phyloP scores from a whole-genome alignment of 1,284 basidiomycete species.

The Irpex sp. region DNA sequence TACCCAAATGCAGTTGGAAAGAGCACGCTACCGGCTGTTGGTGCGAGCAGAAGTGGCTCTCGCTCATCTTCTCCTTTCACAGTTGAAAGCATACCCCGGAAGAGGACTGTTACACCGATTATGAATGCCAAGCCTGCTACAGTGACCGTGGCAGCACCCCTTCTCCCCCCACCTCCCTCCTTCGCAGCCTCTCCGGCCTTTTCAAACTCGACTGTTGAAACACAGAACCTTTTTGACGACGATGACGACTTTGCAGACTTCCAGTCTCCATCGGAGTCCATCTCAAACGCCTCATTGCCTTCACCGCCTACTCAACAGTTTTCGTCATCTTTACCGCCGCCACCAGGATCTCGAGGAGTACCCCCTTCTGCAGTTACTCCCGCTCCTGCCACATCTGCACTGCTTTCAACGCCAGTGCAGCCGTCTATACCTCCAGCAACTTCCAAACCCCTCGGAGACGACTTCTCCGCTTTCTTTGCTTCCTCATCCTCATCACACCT shows the following conservation, averaged over 20 bases:
- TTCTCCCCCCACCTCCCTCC: conserved; percentile 15
- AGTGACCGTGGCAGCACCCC: conserved; percentile 1
- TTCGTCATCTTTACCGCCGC: conserved; percentile 5
- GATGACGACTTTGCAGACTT: conserved; percentile 26
- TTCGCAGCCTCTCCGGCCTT: background rate
- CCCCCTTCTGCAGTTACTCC: background rate
- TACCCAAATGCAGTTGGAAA: conserved; percentile 6
- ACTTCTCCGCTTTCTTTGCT: conserved; percentile 23
- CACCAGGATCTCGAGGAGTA: conserved; percentile 1
- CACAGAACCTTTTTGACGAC: conserved; percentile 15
- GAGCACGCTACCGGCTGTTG: background rate
- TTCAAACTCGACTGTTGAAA: background rate
- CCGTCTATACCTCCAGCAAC: background rate
- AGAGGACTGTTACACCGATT: conserved; percentile 1
- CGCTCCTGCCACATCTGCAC: background rate
- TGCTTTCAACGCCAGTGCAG: background rate
- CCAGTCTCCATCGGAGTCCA: conserved; percentile 11
- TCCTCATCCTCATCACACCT: conserved; percentile 13
- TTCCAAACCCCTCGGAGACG: conserved; percentile 9
- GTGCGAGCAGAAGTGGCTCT: conserved; percentile 1
- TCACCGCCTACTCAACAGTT: conserved; percentile 2
- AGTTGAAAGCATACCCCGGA: background rate
- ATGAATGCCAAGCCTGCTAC: background rate
- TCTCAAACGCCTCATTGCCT: background rate
- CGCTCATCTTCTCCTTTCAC: conserved; percentile 4